These are phyloP conservation scores for Waltiozyma sp. DNA, from an alignment of 1,139 yeast species.

Conservation along the genomic window DNA sequence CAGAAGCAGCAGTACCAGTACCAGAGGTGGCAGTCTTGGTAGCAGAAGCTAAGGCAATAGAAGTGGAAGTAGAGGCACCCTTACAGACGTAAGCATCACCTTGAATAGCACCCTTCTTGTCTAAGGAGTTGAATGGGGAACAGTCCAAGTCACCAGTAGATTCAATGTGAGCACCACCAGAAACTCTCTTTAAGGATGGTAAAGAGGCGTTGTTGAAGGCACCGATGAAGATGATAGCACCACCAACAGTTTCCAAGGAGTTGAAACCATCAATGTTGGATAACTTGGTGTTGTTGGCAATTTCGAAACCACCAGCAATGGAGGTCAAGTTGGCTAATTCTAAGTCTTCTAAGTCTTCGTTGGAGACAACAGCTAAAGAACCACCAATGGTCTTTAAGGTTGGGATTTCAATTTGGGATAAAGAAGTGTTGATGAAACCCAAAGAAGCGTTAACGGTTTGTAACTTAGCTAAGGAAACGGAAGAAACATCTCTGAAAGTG, in stretches of 20 bases:
- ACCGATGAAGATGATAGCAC: slow-evolving; percentile 80
- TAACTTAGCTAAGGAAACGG: slow-evolving; percentile 61
- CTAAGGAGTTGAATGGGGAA: slow-evolving; percentile 55
- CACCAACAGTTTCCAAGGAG: slow-evolving; percentile 62
- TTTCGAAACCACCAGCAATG: slow-evolving; percentile 81
- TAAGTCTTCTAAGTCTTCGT: slow-evolving; percentile 58
- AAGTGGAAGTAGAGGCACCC: slow-evolving; percentile 53
- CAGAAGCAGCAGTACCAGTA: slow-evolving; percentile 22
- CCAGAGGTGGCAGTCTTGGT: slow-evolving; percentile 32
- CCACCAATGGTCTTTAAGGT: slow-evolving; percentile 60
- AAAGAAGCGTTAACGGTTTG: slow-evolving; percentile 67
- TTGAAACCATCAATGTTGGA: slow-evolving; percentile 62
- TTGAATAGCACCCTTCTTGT: slow-evolving; percentile 66
- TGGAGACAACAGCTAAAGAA: slow-evolving; percentile 65
- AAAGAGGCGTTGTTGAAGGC: slow-evolving; percentile 70
- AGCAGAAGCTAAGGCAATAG: slow-evolving; percentile 31
- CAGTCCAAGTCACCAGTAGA: slow-evolving; percentile 69
- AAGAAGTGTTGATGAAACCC: slow-evolving; percentile 57
- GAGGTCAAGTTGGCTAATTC: slow-evolving; percentile 60
- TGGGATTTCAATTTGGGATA: slow-evolving; percentile 48
- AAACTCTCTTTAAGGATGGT: slow-evolving; percentile 59
- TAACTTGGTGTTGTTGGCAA: slow-evolving; percentile 74
- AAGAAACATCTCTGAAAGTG: slow-evolving; percentile 67
- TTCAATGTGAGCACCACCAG: slow-evolving; percentile 84
- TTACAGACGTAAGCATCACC: slow-evolving; percentile 85